phyloP scores from a whole-genome alignment of 2,329 filamentous ascomycete genomes.

The Scytalidium lignicola region DNA sequence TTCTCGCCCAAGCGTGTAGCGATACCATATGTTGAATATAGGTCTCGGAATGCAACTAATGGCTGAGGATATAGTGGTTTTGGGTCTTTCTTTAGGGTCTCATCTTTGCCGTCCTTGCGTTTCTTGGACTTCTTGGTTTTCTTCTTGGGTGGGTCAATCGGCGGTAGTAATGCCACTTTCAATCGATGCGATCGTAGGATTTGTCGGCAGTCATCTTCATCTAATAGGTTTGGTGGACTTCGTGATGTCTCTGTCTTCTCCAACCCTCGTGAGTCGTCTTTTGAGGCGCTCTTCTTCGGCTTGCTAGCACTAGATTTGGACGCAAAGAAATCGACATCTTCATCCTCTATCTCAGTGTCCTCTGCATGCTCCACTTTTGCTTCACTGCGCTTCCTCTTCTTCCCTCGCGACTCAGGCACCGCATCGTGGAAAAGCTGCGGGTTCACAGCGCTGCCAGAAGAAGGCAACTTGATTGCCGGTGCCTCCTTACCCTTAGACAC shows the following conservation, averaged over 20 bases:
- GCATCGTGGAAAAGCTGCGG: constrained; percentile 66
- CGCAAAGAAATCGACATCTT: constrained; percentile 53
- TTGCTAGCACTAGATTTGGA: constrained; percentile 31
- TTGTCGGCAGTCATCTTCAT: constrained; percentile 67
- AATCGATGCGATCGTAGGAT: constrained; percentile 76
- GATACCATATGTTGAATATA: constrained; percentile 68
- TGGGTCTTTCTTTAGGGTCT: constrained; percentile 40
- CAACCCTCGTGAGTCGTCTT: constrained; percentile 7
- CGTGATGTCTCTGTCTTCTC: constrained; percentile 1
- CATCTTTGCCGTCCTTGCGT: constrained; percentile 47
- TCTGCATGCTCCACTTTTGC: constrained; percentile 30
- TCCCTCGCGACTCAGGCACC: constrained; percentile 34
- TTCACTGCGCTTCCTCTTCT: constrained; percentile 52
- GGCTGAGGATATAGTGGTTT: constrained; percentile 73
- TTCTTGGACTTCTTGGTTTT: constrained; percentile 44
- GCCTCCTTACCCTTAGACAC: constrained; percentile 26
- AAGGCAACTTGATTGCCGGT: constrained; percentile 48
- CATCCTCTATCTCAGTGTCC: constrained; percentile 26
- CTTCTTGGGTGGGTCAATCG: constrained; percentile 32
- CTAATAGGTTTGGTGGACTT: constrained; percentile 35
- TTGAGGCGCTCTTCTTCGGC: constrained; percentile 15
- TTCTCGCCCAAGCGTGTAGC: constrained; percentile 72
- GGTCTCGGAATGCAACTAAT: constrained; percentile 68
- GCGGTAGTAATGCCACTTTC: constrained; percentile 73
- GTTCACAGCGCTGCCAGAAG: constrained; percentile 57